Conservation (phyloP, 2,329 filamentous ascomycete species). For the Sarocladium strictum region DNA sequence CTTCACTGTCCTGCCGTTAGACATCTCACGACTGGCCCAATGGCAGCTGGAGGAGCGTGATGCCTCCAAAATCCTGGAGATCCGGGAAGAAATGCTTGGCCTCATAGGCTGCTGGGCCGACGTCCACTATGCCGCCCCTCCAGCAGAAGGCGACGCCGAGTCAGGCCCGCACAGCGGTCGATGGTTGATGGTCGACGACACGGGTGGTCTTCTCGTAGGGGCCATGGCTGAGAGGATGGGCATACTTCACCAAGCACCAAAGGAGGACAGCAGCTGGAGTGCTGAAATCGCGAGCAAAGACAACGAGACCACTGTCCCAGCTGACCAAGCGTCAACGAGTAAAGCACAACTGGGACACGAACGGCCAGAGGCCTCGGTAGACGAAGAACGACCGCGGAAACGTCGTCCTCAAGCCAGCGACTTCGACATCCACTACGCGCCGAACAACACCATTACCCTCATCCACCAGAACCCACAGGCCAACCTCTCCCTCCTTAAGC, state of each 20-base stretch:
- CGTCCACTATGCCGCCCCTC: slow-evolving; percentile 56
- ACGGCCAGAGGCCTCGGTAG: not conserved
- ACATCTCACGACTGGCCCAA: slow-evolving; percentile 68
- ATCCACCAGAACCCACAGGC: slow-evolving; percentile 79
- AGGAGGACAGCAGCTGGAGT: slow-evolving; percentile 16
- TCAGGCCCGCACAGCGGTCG: slow-evolving; percentile 35
- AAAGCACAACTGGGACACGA: not conserved
- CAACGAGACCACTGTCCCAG: not conserved
- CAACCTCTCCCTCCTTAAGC: slow-evolving; percentile 80
- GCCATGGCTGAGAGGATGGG: slow-evolving; percentile 87
- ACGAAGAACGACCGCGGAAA: slow-evolving; percentile 8
- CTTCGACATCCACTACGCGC: slow-evolving; percentile 59
- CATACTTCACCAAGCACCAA: slow-evolving; percentile 53
- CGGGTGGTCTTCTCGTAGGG: slow-evolving; percentile 73
- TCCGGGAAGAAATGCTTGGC: slow-evolving; percentile 77
- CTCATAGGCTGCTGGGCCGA: slow-evolving; percentile 86
- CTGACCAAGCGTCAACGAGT: not conserved
- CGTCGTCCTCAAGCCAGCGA: slow-evolving; percentile 24
- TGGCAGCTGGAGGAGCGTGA: slow-evolving; percentile 80
- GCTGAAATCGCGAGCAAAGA: slow-evolving; percentile 7
- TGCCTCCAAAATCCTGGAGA: slow-evolving; percentile 71
- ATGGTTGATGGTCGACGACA: slow-evolving; percentile 84
- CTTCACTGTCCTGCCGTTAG: slow-evolving; percentile 79
- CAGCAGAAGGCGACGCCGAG: slow-evolving; percentile 17
- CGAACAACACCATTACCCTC: slow-evolving; percentile 71